A percentile compares a stretch with the other conserved stretches of the same genome.
Evolutionary conservation across 345 rosid species (phyloP).

Genomic region (Gossypium sturtianum): DNA sequence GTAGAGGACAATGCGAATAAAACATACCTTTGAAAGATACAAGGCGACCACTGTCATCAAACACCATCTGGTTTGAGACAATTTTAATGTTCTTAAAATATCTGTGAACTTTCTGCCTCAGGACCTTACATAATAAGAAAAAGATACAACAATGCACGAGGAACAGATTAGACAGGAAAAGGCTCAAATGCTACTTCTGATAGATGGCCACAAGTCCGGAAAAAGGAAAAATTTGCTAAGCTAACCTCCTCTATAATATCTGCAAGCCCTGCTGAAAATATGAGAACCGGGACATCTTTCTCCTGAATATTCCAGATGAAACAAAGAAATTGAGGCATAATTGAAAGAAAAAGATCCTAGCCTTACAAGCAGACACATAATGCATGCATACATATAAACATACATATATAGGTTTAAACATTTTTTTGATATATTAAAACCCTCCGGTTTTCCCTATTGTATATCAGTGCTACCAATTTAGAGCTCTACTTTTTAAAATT

Average conservation of each 20-base stretch:
- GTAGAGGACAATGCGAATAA: neutral
- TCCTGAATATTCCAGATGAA: constrained; percentile 37
- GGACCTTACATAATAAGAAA: constrained; percentile 42
- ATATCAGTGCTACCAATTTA: neutral
- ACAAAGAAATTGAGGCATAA: neutral
- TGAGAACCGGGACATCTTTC: constrained; percentile 63
- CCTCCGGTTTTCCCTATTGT: neutral
- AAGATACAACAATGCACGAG: neutral
- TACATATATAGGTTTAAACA: neutral
- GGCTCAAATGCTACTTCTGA: neutral
- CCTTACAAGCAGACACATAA: neutral
- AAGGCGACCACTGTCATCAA: constrained; percentile 51
- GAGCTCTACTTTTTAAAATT: neutral
- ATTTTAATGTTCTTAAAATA: constrained; percentile 65
- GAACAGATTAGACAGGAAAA: neutral
- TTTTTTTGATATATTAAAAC: neutral
- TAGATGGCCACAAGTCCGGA: neutral
- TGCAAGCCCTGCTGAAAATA: constrained; percentile 96
- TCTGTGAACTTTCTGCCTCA: constrained; percentile 77
- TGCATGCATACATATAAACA: neutral
- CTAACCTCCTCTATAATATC: constrained; percentile 92
- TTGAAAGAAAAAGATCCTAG: neutral
- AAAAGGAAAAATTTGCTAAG: neutral
- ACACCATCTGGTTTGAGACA: constrained; percentile 78
- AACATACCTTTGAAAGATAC: constrained; percentile 71